Percentiles rank a stretch among this genome's conserved stretches.
These are phyloP conservation scores for Rutstroemia sp. DNA, from an alignment of 2,329 filamentous ascomycete species.

Conservation along the genomic window DNA sequence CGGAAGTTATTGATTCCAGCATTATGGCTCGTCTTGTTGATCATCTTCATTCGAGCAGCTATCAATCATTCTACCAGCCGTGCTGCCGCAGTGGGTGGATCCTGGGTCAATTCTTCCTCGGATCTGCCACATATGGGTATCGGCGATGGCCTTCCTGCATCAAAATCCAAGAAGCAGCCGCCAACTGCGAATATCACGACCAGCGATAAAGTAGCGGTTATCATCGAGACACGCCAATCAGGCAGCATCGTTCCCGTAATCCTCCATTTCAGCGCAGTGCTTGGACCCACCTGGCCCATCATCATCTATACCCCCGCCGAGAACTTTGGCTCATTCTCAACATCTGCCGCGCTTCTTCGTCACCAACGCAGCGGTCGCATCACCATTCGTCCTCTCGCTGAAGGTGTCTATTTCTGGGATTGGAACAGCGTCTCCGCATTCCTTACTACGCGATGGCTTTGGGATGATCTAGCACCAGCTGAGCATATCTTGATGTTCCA, in stretches of 20 bases:
- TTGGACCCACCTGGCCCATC: constrained; percentile 38
- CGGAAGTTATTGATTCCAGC: constrained; percentile 3
- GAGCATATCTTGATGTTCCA: constrained; percentile 31
- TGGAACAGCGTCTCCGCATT: constrained; percentile 31
- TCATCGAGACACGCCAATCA: constrained; percentile 32
- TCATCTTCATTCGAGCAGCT: constrained; percentile 1
- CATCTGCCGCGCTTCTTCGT: constrained; percentile 32
- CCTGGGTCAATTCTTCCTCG: neutral
- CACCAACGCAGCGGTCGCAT: constrained; percentile 29
- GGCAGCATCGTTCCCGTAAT: constrained; percentile 31
- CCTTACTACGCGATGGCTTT: constrained; percentile 29
- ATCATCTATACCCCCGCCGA: constrained; percentile 33
- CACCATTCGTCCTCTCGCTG: constrained; percentile 33
- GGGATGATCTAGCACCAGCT: constrained; percentile 28
- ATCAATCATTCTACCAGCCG: neutral
- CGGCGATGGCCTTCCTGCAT: neutral
- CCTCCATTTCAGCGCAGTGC: constrained; percentile 33
- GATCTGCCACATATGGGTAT: neutral
- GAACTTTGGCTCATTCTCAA: constrained; percentile 25
- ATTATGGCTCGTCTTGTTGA: neutral
- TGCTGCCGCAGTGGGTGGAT: neutral
- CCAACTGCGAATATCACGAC: constrained; percentile 18
- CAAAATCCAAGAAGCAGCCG: neutral
- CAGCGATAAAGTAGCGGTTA: constrained; percentile 30
- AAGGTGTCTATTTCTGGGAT: constrained; percentile 30